Evolutionary conservation across 208 protist species (phyloP).

Genomic region (Trypanosoma avium): DNA sequence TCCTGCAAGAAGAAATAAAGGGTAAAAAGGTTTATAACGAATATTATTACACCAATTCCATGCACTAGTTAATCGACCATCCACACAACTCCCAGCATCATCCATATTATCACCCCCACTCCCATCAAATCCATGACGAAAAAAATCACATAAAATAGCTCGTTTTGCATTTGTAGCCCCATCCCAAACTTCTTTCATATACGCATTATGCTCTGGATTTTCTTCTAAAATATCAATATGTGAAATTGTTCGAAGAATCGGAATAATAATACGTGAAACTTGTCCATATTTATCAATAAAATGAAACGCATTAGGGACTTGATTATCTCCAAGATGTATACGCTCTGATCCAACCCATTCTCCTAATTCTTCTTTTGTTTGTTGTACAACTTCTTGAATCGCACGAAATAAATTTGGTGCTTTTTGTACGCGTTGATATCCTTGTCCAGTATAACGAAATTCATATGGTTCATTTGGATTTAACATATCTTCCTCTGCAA

Average conservation of each 20-base stretch:
- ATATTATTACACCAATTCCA: conserved; percentile 98
- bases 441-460: conserved; percentile 93
- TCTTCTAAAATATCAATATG: conserved; percentile 76
- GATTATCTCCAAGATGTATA: conserved; percentile 97
- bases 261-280: conserved; percentile 95
- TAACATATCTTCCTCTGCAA: conserved; percentile 95
- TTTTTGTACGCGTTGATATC: conserved; percentile 95
- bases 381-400: conserved; percentile 82
- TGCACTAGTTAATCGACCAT: conserved; percentile 96
- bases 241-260: conserved; percentile 89
- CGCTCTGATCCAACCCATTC: conserved; percentile 90
- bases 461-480: conserved; percentile 77
- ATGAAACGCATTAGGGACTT: conserved; percentile 98
- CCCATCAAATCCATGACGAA: conserved; percentile 95
- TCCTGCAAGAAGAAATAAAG: conserved; percentile 94
- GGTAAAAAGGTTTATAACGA: conserved; percentile 95
- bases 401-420: conserved; percentile 80
- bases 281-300: conserved; percentile 99
- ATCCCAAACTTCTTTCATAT: conserved; percentile 85
- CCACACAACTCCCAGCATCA: conserved; percentile 97
- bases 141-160: conserved; percentile 95
- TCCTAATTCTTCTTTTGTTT: conserved; percentile 88
- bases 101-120: conserved; percentile 97
- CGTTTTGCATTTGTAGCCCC: conserved; percentile 56
- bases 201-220: conserved; percentile 53